These are phyloP conservation scores for Melampsora occidentalis DNA, from an alignment of 1,284 basidiomycete genomes.

Conservation along the genomic window DNA sequence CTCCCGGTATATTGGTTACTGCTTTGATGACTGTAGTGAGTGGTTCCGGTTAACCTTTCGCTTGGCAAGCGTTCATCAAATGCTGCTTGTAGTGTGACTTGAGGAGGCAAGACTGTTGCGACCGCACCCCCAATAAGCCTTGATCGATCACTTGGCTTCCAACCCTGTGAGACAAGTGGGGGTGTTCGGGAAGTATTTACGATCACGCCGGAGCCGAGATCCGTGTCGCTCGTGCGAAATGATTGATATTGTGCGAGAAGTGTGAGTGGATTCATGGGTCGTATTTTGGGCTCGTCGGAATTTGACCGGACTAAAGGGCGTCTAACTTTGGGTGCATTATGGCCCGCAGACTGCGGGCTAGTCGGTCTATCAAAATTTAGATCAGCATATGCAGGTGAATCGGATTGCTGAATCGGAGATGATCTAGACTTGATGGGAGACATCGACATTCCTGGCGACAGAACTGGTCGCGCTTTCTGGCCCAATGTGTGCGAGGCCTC, in stretches of 20 bases:
- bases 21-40: conserved; percentile 20
- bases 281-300: background rate
- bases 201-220: background rate
- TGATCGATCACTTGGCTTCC: conserved; percentile 1
- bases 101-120: conserved; percentile 21
- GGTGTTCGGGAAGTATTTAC: background rate
- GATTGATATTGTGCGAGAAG: conserved; percentile 9
- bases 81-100: conserved; percentile 36
- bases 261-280: conserved; percentile 1
- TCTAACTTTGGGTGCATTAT: background rate
- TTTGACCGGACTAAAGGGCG: conserved; percentile 8
- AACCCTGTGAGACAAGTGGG: background rate
- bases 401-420: background rate
- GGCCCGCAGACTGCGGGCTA: conserved; percentile 1
- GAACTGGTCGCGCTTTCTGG: background rate
- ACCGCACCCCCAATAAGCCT: background rate
- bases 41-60: conserved; percentile 27
- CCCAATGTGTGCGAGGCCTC: background rate
- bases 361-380: background rate
- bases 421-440: background rate
- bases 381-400: background rate
- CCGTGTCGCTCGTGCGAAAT: background rate
- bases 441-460: background rate
- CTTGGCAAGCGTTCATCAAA: conserved; percentile 37
- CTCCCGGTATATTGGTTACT: background rate